Conservation (phyloP, 73 alveolate species). For the Paramecium caudatum region DNA sequence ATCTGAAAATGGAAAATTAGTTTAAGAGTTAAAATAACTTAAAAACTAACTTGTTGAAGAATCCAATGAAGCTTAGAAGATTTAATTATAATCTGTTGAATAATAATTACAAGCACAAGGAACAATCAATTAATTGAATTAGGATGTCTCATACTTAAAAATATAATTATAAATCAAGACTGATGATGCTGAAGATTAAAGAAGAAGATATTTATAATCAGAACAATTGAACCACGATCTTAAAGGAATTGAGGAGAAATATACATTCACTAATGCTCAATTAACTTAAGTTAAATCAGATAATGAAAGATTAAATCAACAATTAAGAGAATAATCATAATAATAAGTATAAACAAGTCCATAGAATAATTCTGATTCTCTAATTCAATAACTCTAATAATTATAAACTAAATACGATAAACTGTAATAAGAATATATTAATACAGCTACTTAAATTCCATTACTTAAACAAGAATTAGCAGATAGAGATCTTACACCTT, state of each 20-base stretch:
- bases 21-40: not conserved
- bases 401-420: conserved; percentile 44
- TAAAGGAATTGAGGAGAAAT: conserved; percentile 43
- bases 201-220: conserved; percentile 35
- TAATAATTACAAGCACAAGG: not conserved
- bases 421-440: not conserved
- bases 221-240: conserved; percentile 53
- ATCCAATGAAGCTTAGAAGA: not conserved
- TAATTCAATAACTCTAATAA: not conserved
- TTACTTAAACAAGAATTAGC: conserved; percentile 21
- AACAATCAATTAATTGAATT: not conserved
- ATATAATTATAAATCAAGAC: not conserved
- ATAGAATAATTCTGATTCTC: not conserved
- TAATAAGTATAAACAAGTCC: not conserved
- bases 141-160: not conserved
- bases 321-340: conserved; percentile 15
- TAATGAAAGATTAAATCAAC: conserved; percentile 33
- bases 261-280: not conserved
- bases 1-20: not conserved
- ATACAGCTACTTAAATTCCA: not conserved
- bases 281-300: not conserved
- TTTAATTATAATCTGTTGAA: not conserved
- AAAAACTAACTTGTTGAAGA: conserved; percentile 1
- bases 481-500: conserved; percentile 19
- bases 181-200: conserved; percentile 13